Evolutionary conservation across 2,329 filamentous ascomycete genomes (phyloP).

Genomic region (Pseudocercospora macadamiae): DNA sequence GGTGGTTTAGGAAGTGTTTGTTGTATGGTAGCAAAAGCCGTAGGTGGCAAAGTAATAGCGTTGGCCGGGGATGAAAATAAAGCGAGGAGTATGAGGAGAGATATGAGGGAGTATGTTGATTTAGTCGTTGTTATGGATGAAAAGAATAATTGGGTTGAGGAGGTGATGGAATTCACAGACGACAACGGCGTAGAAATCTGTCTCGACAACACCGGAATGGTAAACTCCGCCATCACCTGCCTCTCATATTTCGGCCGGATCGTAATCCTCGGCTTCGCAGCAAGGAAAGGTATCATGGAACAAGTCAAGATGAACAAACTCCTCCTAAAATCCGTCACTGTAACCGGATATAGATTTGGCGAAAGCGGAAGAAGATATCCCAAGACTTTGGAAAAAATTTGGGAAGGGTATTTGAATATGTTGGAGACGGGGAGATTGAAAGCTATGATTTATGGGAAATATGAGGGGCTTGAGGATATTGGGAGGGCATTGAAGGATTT

Average conservation of each 20-base stretch:
- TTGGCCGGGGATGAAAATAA: slow-evolving; percentile 55
- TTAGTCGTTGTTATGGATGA: slow-evolving; percentile 46
- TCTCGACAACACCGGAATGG: slow-evolving; percentile 61
- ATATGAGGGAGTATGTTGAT: slow-evolving; percentile 35
- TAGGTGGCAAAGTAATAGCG: slow-evolving; percentile 58
- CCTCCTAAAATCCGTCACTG: slow-evolving; percentile 55
- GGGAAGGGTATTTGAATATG: slow-evolving; percentile 55
- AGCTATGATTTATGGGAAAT: slow-evolving; percentile 56
- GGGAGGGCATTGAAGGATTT: slow-evolving; percentile 57
- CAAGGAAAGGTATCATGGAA: slow-evolving; percentile 57
- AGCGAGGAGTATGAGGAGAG: slow-evolving; percentile 36
- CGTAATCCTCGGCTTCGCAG: slow-evolving; percentile 63
- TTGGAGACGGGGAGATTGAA: slow-evolving; percentile 53
- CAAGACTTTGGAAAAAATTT: slow-evolving; percentile 52
- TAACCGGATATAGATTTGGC: slow-evolving; percentile 62
- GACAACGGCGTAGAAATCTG: slow-evolving; percentile 60
- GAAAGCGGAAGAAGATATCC: slow-evolving; percentile 58
- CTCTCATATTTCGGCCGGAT: slow-evolving; percentile 58
- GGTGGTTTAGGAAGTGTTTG: slow-evolving; percentile 61
- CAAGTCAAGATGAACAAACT: slow-evolving; percentile 58
- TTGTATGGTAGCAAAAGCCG: slow-evolving; percentile 57
- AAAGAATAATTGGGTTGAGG: slow-evolving; percentile 58
- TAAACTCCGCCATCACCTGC: slow-evolving; percentile 58
- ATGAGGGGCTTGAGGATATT: slow-evolving; percentile 55
- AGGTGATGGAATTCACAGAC: slow-evolving; percentile 52